Evolutionary conservation across 2,329 filamentous ascomycete genomes (phyloP), one percentile per base, ranked within the genome.

Genomic region (Pleoardoris graminearum): DNA sequence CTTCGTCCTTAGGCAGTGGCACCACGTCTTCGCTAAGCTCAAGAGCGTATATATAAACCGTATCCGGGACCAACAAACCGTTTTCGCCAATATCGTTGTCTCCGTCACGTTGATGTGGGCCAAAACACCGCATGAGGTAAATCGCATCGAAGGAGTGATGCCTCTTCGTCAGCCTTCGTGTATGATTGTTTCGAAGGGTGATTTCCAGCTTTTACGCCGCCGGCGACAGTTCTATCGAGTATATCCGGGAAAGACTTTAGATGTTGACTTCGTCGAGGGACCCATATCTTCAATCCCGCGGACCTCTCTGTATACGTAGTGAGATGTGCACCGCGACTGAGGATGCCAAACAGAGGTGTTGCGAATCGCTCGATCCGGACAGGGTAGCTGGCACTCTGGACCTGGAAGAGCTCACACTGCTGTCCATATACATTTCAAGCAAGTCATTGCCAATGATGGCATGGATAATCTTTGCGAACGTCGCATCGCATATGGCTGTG

Each of bases 221-320:
- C 49, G 3, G 42, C 49, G 14, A 47, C 43, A 8, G 49, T 44
- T 70, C 96, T 97, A 75, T 97, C 93, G 58, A 97, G 79, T 78
- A 96, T 91, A 21, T 87, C 82, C 0, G 87, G 86, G 67, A 91
- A 97, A 0, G 91, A 96, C 55, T 88, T 84, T 77, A 97, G 97
- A 54, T 78, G 82, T 42, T 77, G 79, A 12, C 90, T 82, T 10
- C 93, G 82, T 37, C 85, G 82, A 2, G 92, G 89, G 1, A 95
- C 82, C 91, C 93, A 96, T 39, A 97, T 78, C 64, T 85, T 86
- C 36, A 94, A 69, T 36, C 79, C 76, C n/a, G 54, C 50, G n/a
- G 62, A 62, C 10, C 55, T 55, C 6, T 10, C 6, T 12, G 61
- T 58, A 45, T 67, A 76, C 4, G 60, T 68, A 0, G 60, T 61